Conservation (phyloP, 352 stramenopile genomes). For the Pythium scleroteichum region DNA sequence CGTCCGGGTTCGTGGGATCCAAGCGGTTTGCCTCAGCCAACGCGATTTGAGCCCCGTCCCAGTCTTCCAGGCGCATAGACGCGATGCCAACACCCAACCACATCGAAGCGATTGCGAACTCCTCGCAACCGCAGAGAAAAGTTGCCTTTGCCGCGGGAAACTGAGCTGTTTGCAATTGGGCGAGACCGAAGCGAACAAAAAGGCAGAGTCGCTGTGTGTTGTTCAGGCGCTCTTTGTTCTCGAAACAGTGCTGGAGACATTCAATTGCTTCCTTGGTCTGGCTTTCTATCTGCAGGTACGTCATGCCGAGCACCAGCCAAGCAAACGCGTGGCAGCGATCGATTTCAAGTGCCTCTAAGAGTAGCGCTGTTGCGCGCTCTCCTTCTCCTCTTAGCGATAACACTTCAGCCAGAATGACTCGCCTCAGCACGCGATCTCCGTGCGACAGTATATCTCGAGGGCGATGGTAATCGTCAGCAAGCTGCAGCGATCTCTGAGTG, state of each 20-base stretch:
- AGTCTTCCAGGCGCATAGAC: constrained; percentile 61
- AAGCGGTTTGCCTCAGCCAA: constrained; percentile 77
- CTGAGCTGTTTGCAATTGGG: constrained; percentile 64
- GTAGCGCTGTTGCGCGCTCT: constrained; percentile 33
- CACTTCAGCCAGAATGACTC: constrained; percentile 50
- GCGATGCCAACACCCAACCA: constrained; percentile 83
- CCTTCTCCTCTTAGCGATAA: constrained; percentile 29
- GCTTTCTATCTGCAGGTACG: constrained; percentile 46
- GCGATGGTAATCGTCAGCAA: constrained; percentile 37
- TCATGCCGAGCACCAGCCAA: constrained; percentile 57
- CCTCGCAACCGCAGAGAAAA: constrained; percentile 57
- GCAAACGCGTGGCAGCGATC: constrained; percentile 50
- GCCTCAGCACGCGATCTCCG: constrained; percentile 53
- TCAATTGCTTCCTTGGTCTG: constrained; percentile 45
- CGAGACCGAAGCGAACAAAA: constrained; percentile 59
- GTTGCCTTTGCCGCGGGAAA: constrained; percentile 52
- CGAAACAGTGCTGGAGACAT: constrained; percentile 52
- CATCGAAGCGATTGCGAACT: constrained; percentile 65
- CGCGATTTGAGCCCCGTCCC: constrained; percentile 53
- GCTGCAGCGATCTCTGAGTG: constrained; percentile 36
- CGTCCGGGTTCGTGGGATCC: constrained; percentile 62
- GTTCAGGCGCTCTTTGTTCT: constrained; percentile 32
- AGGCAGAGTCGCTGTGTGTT: constrained; percentile 40
- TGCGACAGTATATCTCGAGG: constrained; percentile 41
- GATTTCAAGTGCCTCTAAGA: constrained; percentile 63